Conservation (phyloP, 2,329 filamentous ascomycete genomes). For the Neodidymelliopsis sp. region DNA sequence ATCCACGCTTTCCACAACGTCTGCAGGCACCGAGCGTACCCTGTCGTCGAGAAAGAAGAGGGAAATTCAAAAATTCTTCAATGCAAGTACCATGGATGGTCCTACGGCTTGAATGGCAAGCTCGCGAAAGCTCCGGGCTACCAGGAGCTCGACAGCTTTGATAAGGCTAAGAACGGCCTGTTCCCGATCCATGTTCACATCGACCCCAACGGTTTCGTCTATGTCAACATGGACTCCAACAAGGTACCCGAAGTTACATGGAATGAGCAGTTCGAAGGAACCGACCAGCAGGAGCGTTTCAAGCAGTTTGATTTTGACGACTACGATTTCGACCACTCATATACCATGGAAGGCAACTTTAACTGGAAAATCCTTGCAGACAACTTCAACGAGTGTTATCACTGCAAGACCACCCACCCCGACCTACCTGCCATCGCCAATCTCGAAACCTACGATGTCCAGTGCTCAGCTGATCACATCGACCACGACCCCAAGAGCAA, state of each 20-base stretch:
- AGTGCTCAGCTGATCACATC: slow-evolving; percentile 40
- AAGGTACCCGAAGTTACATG: slow-evolving; percentile 40
- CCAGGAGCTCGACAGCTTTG: slow-evolving; percentile 50
- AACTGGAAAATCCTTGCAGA: slow-evolving; percentile 54
- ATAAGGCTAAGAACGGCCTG: slow-evolving; percentile 48
- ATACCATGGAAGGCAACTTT: slow-evolving; percentile 41
- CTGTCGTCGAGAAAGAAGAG: slow-evolving; percentile 48
- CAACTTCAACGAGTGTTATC: slow-evolving; percentile 73
- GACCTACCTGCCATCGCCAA: slow-evolving; percentile 65
- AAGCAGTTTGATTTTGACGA: slow-evolving; percentile 44
- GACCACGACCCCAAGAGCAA: slow-evolving; percentile 44
- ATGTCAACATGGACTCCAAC: slow-evolving; percentile 48
- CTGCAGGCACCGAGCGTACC: slow-evolving; percentile 56
- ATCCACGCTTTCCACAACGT: slow-evolving; percentile 56
- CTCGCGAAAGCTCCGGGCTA: slow-evolving; percentile 56
- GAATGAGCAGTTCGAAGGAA: slow-evolving; percentile 40
- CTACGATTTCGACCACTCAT: slow-evolving; percentile 58
- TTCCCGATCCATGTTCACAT: slow-evolving; percentile 46
- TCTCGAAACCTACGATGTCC: slow-evolving; percentile 59
- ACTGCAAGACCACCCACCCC: slow-evolving; percentile 67
- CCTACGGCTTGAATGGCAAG: slow-evolving; percentile 53
- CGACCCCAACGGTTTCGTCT: slow-evolving; percentile 46
- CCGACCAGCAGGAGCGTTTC: slow-evolving; percentile 45
- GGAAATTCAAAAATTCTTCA: slow-evolving; percentile 52
- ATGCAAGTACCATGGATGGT: slow-evolving; percentile 59